Percentiles rank a stretch among this genome's conserved stretches.
These are phyloP conservation scores for Tarenaya hassleriana DNA, from an alignment of 345 rosid species.

Conservation along the genomic window DNA sequence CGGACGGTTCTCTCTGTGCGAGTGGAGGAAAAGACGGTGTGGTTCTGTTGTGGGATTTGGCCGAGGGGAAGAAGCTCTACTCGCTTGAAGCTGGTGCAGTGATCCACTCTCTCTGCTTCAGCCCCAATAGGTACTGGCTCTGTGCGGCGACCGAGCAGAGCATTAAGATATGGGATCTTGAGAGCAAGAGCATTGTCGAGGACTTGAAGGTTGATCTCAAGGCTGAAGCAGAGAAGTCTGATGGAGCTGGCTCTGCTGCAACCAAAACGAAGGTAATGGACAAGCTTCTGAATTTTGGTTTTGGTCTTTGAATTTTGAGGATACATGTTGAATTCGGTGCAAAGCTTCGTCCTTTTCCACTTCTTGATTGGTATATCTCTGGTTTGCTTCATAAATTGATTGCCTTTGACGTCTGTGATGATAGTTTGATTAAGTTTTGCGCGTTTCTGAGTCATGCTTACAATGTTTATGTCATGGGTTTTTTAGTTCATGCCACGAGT, in stretches of 20 bases:
- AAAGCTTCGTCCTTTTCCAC: no score
- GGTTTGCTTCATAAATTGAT: no score
- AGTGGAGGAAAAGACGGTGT: slow-evolving; percentile 57
- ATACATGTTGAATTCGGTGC: no score
- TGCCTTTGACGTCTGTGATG: no score
- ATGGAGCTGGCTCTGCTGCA: slow-evolving; percentile 27
- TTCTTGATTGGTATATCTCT: no score
- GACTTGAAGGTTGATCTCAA: slow-evolving; percentile 66
- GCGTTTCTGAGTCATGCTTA: no score
- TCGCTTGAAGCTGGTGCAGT: slow-evolving; percentile 53
- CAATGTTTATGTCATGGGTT: no score
- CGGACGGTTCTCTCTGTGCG: slow-evolving; percentile 53
- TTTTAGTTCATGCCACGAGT: no score
- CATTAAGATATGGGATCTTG: slow-evolving; percentile 70
- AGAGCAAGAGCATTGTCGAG: slow-evolving; percentile 66
- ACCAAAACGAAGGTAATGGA: slow-evolving; percentile 42
- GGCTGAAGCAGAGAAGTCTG: slow-evolving; percentile 54
- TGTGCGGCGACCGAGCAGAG: slow-evolving; percentile 68
- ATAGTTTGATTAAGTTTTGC: no score
- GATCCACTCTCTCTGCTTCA: slow-evolving; percentile 53
- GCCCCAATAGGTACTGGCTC: slow-evolving; percentile 73
- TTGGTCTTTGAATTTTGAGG: no score
- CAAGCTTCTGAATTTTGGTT: no score
- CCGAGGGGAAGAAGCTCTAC: slow-evolving; percentile 53
- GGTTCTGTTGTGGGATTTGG: slow-evolving; percentile 50